Evolutionary conservation across 768 basidiomycete genomes (phyloP).

Genomic region (Auriscalpium microsporum): DNA sequence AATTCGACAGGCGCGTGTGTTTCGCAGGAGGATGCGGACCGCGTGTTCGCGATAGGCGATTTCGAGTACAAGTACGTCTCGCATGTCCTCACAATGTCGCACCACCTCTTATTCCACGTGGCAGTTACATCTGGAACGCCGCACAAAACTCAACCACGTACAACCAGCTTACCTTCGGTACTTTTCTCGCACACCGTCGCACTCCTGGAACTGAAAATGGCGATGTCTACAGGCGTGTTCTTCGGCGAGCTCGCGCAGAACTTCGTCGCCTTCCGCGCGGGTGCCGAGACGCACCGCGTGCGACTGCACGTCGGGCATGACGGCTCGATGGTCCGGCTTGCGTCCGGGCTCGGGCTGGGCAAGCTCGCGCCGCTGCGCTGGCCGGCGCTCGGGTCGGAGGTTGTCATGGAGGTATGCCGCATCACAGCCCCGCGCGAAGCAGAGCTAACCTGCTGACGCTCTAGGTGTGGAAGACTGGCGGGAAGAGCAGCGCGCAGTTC

Average conservation of each 20-base stretch:
- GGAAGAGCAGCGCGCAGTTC: slow-evolving; percentile 15
- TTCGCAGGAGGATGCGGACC: slow-evolving; percentile 28
- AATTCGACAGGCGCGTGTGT: slow-evolving; percentile 35
- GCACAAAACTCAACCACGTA: slow-evolving; percentile 37
- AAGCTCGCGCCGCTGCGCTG: slow-evolving; percentile 27
- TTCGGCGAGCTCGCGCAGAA: slow-evolving; percentile 35
- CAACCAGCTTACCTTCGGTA: slow-evolving; percentile 37
- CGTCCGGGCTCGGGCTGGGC: slow-evolving; percentile 34
- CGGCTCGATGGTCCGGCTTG: slow-evolving; percentile 34
- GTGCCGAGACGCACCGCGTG: slow-evolving; percentile 27
- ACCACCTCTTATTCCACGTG: background rate
- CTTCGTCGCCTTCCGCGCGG: slow-evolving; percentile 27
- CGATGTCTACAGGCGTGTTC: slow-evolving; percentile 31
- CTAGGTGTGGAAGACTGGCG: slow-evolving; percentile 32
- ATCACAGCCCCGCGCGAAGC: background rate
- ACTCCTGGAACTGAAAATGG: too few relatives aligned
- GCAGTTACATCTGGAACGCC: slow-evolving; percentile 42
- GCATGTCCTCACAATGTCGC: background rate
- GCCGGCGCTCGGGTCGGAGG: slow-evolving; percentile 40
- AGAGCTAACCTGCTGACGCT: background rate
- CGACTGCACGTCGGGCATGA: slow-evolving; percentile 41
- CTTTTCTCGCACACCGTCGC: background rate
- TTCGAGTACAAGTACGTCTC: slow-evolving; percentile 31
- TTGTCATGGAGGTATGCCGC: slow-evolving; percentile 34
- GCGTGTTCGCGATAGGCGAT: slow-evolving; percentile 30